Evolutionary conservation across 257 asterid genomes (phyloP).

Genomic region (Phtheirospermum japonicum): DNA sequence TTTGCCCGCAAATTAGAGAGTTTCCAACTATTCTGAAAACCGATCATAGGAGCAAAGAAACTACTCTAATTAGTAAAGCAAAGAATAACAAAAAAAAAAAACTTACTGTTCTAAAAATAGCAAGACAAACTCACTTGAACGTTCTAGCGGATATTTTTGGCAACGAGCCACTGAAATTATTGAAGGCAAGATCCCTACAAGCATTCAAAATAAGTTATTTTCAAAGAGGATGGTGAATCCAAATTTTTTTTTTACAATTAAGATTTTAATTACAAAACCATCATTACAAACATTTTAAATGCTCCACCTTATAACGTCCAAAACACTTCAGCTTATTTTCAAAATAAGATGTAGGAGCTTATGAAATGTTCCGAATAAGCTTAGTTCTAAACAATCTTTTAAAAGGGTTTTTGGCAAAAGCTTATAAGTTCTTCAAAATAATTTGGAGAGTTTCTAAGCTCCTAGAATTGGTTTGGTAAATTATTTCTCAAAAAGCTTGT

Average conservation of each 20-base stretch:
- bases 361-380: too few species aligned
- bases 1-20: conserved; percentile 75
- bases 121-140: conserved; percentile 58
- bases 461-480: too few species aligned
- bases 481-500: too few species aligned
- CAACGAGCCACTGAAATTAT: conserved; percentile 84
- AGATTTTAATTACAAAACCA: too few species aligned
- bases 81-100: neutral
- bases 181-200: conserved; percentile 90
- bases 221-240: neutral
- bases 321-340: neutral
- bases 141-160: conserved; percentile 84
- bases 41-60: conserved; percentile 25
- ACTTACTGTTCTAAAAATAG: neutral
- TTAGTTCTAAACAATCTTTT: too few species aligned
- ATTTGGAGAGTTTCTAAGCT: too few species aligned
- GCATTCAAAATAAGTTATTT: neutral
- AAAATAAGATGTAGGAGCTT: too few species aligned
- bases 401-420: too few species aligned
- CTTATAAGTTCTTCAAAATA: too few species aligned
- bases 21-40: conserved; percentile 73
- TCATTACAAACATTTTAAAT: too few species aligned
- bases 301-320: too few species aligned
- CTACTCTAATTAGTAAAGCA: conserved; percentile 6
- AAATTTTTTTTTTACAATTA: neutral